Percentiles rank a stretch among this genome's conserved stretches.
These are phyloP conservation scores for Cyberlindnera misumaiensis DNA, from an alignment of 805 yeast genomes.

Conservation along the genomic window DNA sequence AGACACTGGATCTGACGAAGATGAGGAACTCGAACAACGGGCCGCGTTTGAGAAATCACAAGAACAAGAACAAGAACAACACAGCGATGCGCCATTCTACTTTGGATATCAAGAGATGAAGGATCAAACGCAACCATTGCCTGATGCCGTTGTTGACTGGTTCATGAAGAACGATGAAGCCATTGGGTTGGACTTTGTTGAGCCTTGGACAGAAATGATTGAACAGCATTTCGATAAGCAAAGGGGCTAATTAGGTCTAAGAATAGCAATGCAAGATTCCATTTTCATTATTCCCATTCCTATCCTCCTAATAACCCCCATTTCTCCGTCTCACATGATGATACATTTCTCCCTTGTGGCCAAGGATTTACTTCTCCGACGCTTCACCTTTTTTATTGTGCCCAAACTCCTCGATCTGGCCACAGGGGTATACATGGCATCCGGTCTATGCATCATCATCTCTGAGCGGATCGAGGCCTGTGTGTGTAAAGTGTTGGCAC, in stretches of 20 bases:
- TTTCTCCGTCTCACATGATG: slow-evolving; percentile 10
- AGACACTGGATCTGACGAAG: slow-evolving; percentile 19
- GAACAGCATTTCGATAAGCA: slow-evolving; percentile 47
- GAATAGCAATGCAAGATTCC: no score
- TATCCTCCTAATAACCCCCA: neutral
- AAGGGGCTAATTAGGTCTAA: slow-evolving; percentile 2
- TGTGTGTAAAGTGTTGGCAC: slow-evolving; percentile 20
- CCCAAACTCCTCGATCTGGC: slow-evolving; percentile 15
- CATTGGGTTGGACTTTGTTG: slow-evolving; percentile 55
- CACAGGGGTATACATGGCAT: slow-evolving; percentile 12
- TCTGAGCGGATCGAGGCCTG: slow-evolving; percentile 21
- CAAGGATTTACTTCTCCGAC: slow-evolving; percentile 4
- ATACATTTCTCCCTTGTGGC: slow-evolving; percentile 12
- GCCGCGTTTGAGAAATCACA: slow-evolving; percentile 1
- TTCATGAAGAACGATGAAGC: slow-evolving; percentile 38
- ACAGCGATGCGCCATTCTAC: neutral
- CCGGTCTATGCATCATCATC: slow-evolving; percentile 19
- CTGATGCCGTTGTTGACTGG: slow-evolving; percentile 41
- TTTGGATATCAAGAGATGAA: slow-evolving; percentile 21
- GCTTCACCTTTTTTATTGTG: slow-evolving; percentile 8
- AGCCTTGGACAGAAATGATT: slow-evolving; percentile 75
- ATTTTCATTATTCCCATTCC: neutral
- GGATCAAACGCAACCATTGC: slow-evolving; percentile 14
- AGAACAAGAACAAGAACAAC: neutral
- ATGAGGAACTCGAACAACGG: slow-evolving; percentile 11